A percentile compares a stretch with the other conserved stretches of the same genome.
These are phyloP conservation scores for Dothiorella sarmentorum DNA, from an alignment of 2,329 filamentous ascomycete genomes.

Conservation along the genomic window DNA sequence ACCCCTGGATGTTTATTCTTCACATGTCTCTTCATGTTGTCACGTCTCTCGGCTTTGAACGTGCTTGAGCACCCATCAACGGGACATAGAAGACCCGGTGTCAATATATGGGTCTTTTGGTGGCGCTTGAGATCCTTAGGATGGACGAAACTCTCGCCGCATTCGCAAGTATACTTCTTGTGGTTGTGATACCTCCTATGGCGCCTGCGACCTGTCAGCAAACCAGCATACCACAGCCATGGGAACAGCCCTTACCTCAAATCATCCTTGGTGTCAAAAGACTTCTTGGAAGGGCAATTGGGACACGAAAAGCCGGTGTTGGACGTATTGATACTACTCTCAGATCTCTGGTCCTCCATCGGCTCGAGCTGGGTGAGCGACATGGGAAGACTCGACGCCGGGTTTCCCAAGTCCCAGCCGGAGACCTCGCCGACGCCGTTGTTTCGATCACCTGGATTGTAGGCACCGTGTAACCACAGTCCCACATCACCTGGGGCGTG, in stretches of 20 bases:
- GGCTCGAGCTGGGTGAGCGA: not conserved
- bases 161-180: not conserved
- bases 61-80: not conserved
- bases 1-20: not conserved
- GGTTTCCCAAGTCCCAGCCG: too few relatives aligned
- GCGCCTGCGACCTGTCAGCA: conserved; percentile 1
- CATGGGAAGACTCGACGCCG: not conserved
- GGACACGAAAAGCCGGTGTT: not conserved
- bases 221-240: not conserved
- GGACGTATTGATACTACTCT: conserved; percentile 3
- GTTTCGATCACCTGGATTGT: not conserved
- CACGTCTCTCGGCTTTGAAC: not conserved
- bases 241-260: not conserved
- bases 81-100: not conserved
- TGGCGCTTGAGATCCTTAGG: conserved; percentile 14
- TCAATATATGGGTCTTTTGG: not conserved
- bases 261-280: not conserved
- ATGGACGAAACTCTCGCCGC: conserved; percentile 5
- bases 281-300: not conserved
- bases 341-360: not conserved
- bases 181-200: conserved; percentile 6
- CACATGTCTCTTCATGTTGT: conserved; percentile 7
- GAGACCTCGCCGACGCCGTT: too few relatives aligned
- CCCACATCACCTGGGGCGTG: not conserved
- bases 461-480: not conserved